phyloP scores from a whole-genome alignment of 1,284 basidiomycete genomes.

The Sparassis latifolia region DNA sequence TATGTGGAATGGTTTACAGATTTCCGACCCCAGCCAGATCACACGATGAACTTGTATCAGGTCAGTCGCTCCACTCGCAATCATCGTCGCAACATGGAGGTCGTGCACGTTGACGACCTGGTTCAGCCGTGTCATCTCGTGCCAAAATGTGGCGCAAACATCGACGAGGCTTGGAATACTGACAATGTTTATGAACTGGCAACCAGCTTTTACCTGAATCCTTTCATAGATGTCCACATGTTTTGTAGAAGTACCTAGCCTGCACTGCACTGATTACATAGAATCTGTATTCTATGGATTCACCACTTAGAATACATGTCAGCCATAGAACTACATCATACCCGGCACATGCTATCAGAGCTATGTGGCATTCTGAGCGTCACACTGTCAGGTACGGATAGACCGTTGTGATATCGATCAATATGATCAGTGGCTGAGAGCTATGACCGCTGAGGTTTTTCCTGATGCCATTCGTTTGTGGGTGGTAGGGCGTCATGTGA shows the following conservation, averaged over 20 bases:
- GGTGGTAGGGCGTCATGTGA: too few relatives aligned
- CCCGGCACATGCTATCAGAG: too few relatives aligned
- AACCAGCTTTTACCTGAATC: neutral
- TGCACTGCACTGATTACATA: too few relatives aligned
- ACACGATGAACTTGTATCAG: conserved; percentile 17
- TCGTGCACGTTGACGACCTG: neutral
- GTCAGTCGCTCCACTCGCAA: conserved; percentile 6
- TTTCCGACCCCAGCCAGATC: conserved; percentile 10
- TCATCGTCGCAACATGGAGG: neutral
- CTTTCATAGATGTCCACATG: neutral
- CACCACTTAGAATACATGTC: too few relatives aligned
- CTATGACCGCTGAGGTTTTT: too few relatives aligned
- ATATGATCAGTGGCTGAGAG: too few relatives aligned
- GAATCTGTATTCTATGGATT: too few relatives aligned
- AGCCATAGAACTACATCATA: too few relatives aligned
- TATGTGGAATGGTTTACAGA: conserved; percentile 23
- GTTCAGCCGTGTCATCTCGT: neutral
- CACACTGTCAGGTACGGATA: too few relatives aligned
- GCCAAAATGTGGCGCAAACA: neutral
- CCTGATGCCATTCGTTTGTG: too few relatives aligned
- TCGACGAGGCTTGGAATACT: neutral
- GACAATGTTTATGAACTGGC: neutral
- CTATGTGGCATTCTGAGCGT: too few relatives aligned
- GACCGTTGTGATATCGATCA: too few relatives aligned
- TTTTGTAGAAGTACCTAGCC: neutral